Base-by-base conservation (phyloP, 495 filamentous ascomycete genomes). In the Alectoria sarmentosa region DNA sequence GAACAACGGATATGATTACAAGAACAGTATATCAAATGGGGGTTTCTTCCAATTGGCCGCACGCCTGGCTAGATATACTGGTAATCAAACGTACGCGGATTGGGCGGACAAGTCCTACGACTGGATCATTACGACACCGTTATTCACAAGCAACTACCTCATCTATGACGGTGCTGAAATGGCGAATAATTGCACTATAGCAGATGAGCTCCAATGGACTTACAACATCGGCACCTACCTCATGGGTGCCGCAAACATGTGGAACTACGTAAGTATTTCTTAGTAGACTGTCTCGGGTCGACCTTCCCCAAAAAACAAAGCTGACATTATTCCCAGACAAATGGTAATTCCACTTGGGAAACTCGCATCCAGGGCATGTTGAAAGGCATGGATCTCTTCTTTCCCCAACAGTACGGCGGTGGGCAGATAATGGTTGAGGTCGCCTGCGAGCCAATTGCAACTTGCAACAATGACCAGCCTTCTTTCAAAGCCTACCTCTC, bases 401-500 rank as follows among this genome's bases (percentile, higher is more conserved):
- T 92, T 78, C 86, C 82, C 76, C 74, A 83, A 65, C 49, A 72
- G 17, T 72, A 81, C 7, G 78, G 80, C 41, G 77, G 79, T 52
- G 73, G 76, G 26, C 75, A 80, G 36, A 78, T 86, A 68, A 84
- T 89, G 71, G 79, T 80, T 58, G 90, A 94, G 72, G 77, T 85
- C n/a, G 83, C 86, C 23, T 95, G 90, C 75, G 90, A 93, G 72
- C 73, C 82, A 3, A 74, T 73, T 38, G 71, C 77, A 56, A 76
- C 69, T 0, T 91, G 90, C 74, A 81, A 91, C 69, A 71, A 82
- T 61, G 89, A 93, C 74, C 87, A 91, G 70, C 84, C 86, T 59
- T 84, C 85, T 32, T 94, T 95, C 82, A 93, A 93, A 71, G 89
- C 88, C 7, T 88, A 90, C 67, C 78, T 91, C 11, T 77, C 87